Percentiles rank a stretch among this genome's conserved stretches.
Evolutionary conservation across 805 yeast genomes (phyloP).

Genomic region (Pichia manshurica): DNA sequence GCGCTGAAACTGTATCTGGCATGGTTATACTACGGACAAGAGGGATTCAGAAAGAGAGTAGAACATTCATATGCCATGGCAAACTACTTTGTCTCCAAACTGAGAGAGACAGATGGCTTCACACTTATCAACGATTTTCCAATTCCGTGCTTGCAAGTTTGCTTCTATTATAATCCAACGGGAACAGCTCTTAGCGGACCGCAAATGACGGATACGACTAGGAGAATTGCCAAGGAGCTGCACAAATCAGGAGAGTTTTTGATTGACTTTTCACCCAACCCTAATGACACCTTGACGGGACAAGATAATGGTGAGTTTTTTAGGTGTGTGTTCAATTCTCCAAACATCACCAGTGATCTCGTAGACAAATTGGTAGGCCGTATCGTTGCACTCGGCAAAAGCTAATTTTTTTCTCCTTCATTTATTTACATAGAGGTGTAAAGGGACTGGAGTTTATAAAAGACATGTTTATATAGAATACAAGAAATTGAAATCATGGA

Average conservation of each 20-base stretch:
- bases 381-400: slow-evolving; percentile 34
- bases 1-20: slow-evolving; percentile 70
- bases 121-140: slow-evolving; percentile 48
- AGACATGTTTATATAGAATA: neutral
- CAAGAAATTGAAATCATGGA: neutral
- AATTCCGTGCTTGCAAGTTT: slow-evolving; percentile 78
- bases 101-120: slow-evolving; percentile 40
- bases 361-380: slow-evolving; percentile 40
- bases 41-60: slow-evolving; percentile 59
- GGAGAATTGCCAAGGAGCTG: slow-evolving; percentile 54
- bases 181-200: slow-evolving; percentile 21
- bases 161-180: slow-evolving; percentile 62
- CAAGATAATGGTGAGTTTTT: slow-evolving; percentile 69
- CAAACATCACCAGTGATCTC: slow-evolving; percentile 41
- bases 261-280: slow-evolving; percentile 73
- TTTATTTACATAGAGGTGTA: too few relatives aligned
- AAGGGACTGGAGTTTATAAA: too few relatives aligned
- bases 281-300: slow-evolving; percentile 34
- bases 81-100: slow-evolving; percentile 49
- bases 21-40: slow-evolving; percentile 73
- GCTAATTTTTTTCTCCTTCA: too few relatives aligned
- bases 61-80: slow-evolving; percentile 69
- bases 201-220: slow-evolving; percentile 49
- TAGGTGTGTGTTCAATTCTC: slow-evolving; percentile 78
- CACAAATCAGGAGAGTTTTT: slow-evolving; percentile 62